Conservation (phyloP, 2,329 filamentous ascomycete genomes). For the Pseudogymnoascus pannorum region DNA sequence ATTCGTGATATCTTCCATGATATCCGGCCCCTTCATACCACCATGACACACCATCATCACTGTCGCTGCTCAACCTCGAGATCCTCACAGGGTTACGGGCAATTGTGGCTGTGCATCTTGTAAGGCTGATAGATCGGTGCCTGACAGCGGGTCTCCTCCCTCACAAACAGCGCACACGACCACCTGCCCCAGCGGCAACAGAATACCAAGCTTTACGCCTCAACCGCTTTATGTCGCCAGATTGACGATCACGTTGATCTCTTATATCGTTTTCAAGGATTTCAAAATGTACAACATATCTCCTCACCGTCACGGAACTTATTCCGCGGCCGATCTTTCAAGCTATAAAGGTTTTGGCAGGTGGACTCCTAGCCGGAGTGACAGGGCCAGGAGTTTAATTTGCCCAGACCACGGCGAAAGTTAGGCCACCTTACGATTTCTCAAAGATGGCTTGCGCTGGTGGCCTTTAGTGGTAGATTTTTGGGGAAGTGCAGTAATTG, state of each 20-base stretch:
- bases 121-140: background rate
- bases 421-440: background rate
- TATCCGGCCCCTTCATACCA: background rate
- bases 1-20: background rate
- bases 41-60: background rate
- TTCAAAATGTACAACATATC: background rate
- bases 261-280: background rate
- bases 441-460: background rate
- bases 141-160: background rate
- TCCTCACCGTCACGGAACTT: background rate
- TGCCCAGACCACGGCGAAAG: background rate
- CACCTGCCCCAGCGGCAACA: background rate
- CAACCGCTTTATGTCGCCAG: background rate
- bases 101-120: background rate
- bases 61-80: background rate
- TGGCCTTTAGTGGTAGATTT: background rate
- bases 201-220: background rate
- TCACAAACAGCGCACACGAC: background rate
- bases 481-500: background rate
- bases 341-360: background rate
- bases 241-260: background rate
- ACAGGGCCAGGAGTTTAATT: background rate
- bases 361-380: background rate
- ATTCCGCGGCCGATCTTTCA: background rate
- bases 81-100: background rate